Evolutionary conservation across 805 yeast species (phyloP).

Genomic region (Kregervanrija fluxuum): DNA sequence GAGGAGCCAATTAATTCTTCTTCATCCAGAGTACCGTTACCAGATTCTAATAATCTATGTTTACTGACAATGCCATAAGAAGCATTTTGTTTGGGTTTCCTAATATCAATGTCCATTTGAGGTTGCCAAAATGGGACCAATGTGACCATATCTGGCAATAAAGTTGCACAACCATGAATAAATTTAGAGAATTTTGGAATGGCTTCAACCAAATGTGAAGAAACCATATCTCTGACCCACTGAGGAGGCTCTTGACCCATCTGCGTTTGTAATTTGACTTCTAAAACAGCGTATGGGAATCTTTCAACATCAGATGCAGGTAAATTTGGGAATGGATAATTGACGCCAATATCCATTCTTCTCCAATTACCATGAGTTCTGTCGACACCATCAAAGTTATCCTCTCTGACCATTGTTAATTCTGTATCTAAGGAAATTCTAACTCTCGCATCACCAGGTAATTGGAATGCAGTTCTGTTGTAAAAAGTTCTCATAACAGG

Average conservation of each 20-base stretch:
- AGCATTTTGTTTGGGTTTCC: slow-evolving; percentile 68
- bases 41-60: slow-evolving; percentile 22
- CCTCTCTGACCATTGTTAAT: slow-evolving; percentile 95
- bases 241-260: slow-evolving; percentile 98
- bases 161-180: slow-evolving; percentile 93
- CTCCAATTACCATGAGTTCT: slow-evolving; percentile 95
- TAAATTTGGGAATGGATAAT: slow-evolving; percentile 86
- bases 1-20: slow-evolving; percentile 51
- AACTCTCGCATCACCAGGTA: slow-evolving; percentile 98
- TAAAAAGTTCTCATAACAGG: slow-evolving; percentile 96
- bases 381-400: slow-evolving; percentile 87
- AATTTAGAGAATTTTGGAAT: slow-evolving; percentile 97
- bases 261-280: slow-evolving; percentile 95
- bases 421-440: slow-evolving; percentile 97
- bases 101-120: slow-evolving; percentile 92
- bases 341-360: slow-evolving; percentile 96
- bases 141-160: slow-evolving; percentile 75
- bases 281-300: slow-evolving; percentile 96
- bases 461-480: slow-evolving; percentile 97
- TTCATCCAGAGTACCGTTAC: slow-evolving; percentile 58
- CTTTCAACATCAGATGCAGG: slow-evolving; percentile 81
- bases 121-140: slow-evolving; percentile 96
- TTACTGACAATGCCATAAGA: slow-evolving; percentile 57
- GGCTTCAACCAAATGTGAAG: slow-evolving; percentile 93
- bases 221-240: slow-evolving; percentile 91